These are phyloP conservation scores for Platanthera guangdongensis DNA, from an alignment of 106 monocot species.

Conservation along the genomic window DNA sequence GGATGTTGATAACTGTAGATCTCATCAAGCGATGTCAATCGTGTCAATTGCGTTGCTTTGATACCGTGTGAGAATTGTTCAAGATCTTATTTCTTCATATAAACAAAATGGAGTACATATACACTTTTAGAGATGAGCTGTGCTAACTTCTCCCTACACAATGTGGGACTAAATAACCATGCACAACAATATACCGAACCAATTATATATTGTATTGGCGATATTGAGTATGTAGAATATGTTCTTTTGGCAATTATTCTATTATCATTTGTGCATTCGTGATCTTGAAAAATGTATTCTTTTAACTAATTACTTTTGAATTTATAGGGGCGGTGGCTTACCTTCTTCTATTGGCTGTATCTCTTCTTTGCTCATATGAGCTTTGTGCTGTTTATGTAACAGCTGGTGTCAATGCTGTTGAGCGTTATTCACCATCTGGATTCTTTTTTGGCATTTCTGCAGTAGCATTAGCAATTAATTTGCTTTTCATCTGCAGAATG, in stretches of 20 bases:
- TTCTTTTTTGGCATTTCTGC: slow-evolving; percentile 97
- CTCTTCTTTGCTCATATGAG: slow-evolving; percentile 90
- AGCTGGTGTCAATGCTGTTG: slow-evolving; percentile 65
- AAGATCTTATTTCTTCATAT: no score
- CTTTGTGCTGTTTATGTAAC: slow-evolving; percentile 96
- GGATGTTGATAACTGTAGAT: no score
- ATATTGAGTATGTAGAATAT: not conserved
- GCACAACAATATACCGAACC: no score
- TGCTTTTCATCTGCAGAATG: slow-evolving; percentile 95
- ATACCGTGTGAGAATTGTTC: no score
- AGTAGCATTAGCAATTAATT: slow-evolving; percentile 84
- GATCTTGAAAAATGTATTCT: not conserved
- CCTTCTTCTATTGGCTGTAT: slow-evolving; percentile 74
- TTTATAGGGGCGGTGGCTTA: slow-evolving; percentile 83
- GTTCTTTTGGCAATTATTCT: not conserved
- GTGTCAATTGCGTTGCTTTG: no score
- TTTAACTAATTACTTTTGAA: slow-evolving; percentile 3
- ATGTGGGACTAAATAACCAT: no score
- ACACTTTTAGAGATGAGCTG: no score
- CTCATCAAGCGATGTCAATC: no score
- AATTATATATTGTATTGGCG: no score
- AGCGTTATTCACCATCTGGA: slow-evolving; percentile 87
- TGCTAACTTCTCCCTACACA: no score
- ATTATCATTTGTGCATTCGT: not conserved
- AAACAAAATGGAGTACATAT: no score